A percentile compares a stretch with the other conserved stretches of the same genome.
Evolutionary conservation across 805 yeast genomes (phyloP).

Genomic region (Wickerhamiella bombiphila): DNA sequence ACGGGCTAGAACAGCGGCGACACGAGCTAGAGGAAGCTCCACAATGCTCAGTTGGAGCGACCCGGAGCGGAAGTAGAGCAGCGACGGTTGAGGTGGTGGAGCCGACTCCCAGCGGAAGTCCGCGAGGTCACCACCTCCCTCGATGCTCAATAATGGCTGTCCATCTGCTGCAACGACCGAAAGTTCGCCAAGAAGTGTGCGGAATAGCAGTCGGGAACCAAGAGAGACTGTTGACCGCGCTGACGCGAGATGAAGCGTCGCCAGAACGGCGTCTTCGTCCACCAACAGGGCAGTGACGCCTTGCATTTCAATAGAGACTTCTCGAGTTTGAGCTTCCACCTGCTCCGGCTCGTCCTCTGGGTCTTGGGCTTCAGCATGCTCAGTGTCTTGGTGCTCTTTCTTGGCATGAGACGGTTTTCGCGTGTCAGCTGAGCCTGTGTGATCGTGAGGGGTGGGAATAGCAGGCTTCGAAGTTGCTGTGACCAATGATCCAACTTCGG

Average conservation of each 20-base stretch:
- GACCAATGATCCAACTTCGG: not conserved
- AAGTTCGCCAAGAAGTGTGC: conserved; percentile 64
- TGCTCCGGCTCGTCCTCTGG: too few relatives aligned
- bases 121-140: conserved; percentile 70
- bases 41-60: conserved; percentile 64
- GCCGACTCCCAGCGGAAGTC: conserved; percentile 76
- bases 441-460: too few relatives aligned
- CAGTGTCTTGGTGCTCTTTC: not conserved
- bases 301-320: conserved; percentile 36
- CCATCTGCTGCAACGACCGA: conserved; percentile 60
- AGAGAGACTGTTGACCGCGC: conserved; percentile 55
- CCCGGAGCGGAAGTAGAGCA: conserved; percentile 53
- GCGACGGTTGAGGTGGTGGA: conserved; percentile 34
- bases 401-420: not conserved
- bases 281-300: conserved; percentile 62
- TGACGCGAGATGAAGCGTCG: conserved; percentile 59
- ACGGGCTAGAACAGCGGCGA: conserved; percentile 52
- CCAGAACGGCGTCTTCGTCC: conserved; percentile 71
- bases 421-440: not conserved
- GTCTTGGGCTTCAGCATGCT: not conserved
- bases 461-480: not conserved
- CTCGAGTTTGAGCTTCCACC: not conserved
- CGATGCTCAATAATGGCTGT: conserved; percentile 61
- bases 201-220: conserved; percentile 57
- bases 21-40: conserved; percentile 60